phyloP scores from a whole-genome alignment of 495 filamentous ascomycete species.

The Bryoglossum gracile region DNA sequence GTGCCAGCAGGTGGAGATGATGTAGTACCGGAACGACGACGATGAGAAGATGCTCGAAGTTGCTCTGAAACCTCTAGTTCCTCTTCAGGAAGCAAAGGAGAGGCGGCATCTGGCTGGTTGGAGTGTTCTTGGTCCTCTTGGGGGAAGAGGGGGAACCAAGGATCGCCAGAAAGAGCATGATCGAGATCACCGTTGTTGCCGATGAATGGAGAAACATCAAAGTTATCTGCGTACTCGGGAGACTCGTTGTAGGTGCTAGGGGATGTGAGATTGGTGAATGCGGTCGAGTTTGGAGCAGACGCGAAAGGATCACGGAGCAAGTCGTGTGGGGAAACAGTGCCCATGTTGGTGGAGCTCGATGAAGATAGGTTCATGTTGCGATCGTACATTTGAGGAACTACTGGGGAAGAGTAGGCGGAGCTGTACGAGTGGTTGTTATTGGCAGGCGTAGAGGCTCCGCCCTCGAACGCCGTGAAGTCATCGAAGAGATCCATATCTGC shows the following conservation, averaged over 20 bases:
- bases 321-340: constrained; percentile 82
- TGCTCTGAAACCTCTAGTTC: constrained; percentile 31
- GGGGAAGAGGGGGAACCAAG: constrained; percentile 66
- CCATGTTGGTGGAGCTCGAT: constrained; percentile 39
- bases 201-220: constrained; percentile 70
- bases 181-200: constrained; percentile 40
- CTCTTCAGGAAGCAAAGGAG: constrained; percentile 37
- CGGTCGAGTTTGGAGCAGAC: constrained; percentile 75
- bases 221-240: constrained; percentile 57
- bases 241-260: constrained; percentile 70
- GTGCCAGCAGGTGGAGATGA: constrained; percentile 42
- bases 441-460: constrained; percentile 37
- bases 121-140: constrained; percentile 30
- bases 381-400: constrained; percentile 40
- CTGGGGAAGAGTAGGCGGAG: constrained; percentile 40
- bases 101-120: constrained; percentile 25
- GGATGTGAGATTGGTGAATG: constrained; percentile 80
- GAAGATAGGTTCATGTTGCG: constrained; percentile 33
- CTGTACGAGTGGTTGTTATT: constrained; percentile 18
- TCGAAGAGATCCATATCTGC: constrained; percentile 45
- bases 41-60: constrained; percentile 27
- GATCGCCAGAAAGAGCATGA: constrained; percentile 29
- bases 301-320: constrained; percentile 56
- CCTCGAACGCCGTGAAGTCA: constrained; percentile 37
- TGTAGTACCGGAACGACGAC: constrained; percentile 33